Evolutionary conservation across 768 basidiomycete species (phyloP), one percentile per base, ranked within the genome.

Genomic region (Rhodotorula toruloides): DNA sequence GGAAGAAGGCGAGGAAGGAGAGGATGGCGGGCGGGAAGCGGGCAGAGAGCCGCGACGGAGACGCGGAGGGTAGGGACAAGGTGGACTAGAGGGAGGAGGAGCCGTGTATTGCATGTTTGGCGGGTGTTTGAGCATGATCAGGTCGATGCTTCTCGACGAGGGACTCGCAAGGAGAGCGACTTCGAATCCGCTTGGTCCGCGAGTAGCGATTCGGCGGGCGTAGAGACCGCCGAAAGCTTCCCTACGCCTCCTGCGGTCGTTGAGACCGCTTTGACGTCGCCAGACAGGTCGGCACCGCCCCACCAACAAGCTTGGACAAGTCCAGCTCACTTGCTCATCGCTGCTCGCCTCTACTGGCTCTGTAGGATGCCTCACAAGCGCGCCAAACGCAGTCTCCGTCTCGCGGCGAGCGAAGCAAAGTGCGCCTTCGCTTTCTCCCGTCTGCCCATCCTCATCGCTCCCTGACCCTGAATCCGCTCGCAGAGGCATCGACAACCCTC

Each of bases 401-500:
- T 62, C 36, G 66, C 59, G 12, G 31, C 42, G 7, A 27, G 46
- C 5, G 8, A 48, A 12, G 53, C 64, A 2, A 37, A 29, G 66
- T 67, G 46, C 21, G 66, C 25, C 31, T 8, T 16, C 7, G 11
- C 37, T 25, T 40, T 40, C 42, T 12, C 47, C 49, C 2, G 25
- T 37, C 49, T 11, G 21, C 22, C 39, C 44, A 16, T 34, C 27
- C n/a, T 40, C 27, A n/a, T 14, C 19, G 21, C 34, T 47, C 48
- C 5, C n/a, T 48, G 25, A 8, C 9, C 13, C 52, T 19, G 44
- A 5, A n/a, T 10, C 27, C 19, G 16, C 31, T 21, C 32, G 14
- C 43, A 66, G 70, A 3, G 70, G 70, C 1, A 32, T 44, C 61
- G 58, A 71, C 62, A 67, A 67, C 55, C 53, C 70, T 5, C 70